Percentiles rank a stretch among this genome's conserved stretches.
Conservation (phyloP, 2,329 filamentous ascomycete genomes). For the Trichoderma cornu-damae region DNA sequence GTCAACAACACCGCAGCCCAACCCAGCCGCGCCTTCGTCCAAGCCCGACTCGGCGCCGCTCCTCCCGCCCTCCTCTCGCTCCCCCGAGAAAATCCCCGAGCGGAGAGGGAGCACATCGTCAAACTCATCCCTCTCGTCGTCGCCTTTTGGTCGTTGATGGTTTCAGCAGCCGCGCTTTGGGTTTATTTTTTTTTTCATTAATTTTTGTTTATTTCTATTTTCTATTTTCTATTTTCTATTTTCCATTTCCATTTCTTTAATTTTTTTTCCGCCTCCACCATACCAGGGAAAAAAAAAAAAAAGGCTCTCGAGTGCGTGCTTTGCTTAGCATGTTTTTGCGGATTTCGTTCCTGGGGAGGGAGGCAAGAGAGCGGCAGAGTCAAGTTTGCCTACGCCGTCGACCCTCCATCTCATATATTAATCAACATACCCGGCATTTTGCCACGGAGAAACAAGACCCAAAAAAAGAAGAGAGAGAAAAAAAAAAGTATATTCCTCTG, state of each 20-base stretch:
- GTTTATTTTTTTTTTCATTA: neutral
- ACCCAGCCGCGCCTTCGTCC: conserved; percentile 21
- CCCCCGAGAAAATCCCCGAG: conserved; percentile 40
- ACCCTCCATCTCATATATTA: neutral
- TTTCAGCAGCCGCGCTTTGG: neutral
- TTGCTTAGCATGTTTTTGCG: no score
- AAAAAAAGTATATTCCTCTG: neutral
- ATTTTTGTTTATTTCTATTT: no score
- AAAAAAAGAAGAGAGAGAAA: neutral
- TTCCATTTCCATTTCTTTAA: neutral
- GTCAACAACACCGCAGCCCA: neutral
- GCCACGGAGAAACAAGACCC: neutral
- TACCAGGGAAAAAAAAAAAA: no score
- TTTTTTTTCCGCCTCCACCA: no score
- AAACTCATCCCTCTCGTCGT: neutral
- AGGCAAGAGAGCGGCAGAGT: neutral
- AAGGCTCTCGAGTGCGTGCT: no score
- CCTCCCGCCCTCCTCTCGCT: conserved; percentile 25
- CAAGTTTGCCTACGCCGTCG: neutral
- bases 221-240: neutral
- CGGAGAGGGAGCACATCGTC: conserved; percentile 29
- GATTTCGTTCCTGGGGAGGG: neutral
- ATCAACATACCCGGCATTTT: conserved; percentile 9
- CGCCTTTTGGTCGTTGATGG: conserved; percentile 1
- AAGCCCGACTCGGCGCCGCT: conserved; percentile 2